Conservation (phyloP, 2,329 filamentous ascomycete genomes). For the Mycosphaerelloides madeirae region DNA sequence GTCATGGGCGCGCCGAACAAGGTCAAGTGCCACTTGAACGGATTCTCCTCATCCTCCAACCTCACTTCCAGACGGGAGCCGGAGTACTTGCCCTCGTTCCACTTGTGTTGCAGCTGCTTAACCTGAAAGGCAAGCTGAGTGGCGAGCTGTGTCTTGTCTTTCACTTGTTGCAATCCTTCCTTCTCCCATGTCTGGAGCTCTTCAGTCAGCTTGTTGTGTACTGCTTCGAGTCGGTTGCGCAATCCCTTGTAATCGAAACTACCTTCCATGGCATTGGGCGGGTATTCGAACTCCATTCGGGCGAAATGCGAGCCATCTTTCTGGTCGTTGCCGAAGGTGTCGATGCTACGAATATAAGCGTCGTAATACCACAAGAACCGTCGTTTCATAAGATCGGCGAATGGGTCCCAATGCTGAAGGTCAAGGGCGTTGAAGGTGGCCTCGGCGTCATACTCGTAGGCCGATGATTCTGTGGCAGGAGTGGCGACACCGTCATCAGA, state of each 20-base stretch:
- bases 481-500: slow-evolving; percentile 11
- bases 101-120: slow-evolving; percentile 71
- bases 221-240: slow-evolving; percentile 60
- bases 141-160: slow-evolving; percentile 68
- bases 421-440: slow-evolving; percentile 27
- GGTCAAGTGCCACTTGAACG: slow-evolving; percentile 82
- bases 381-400: slow-evolving; percentile 83
- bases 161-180: slow-evolving; percentile 60
- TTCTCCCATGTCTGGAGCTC: slow-evolving; percentile 69
- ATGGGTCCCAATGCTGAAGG: slow-evolving; percentile 67
- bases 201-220: slow-evolving; percentile 65
- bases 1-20: slow-evolving; percentile 92
- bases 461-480: slow-evolving; percentile 20
- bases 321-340: slow-evolving; percentile 58
- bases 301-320: slow-evolving; percentile 58
- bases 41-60: slow-evolving; percentile 68
- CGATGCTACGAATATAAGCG: slow-evolving; percentile 70
- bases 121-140: slow-evolving; percentile 80
- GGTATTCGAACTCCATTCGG: slow-evolving; percentile 83
- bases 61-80: slow-evolving; percentile 69
- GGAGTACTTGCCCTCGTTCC: slow-evolving; percentile 58
- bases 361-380: slow-evolving; percentile 96
- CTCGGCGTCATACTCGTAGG: slow-evolving; percentile 40
- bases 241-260: slow-evolving; percentile 76
- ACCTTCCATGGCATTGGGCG: slow-evolving; percentile 77